Evolutionary conservation across 164 flowering plant species (phyloP), one percentile per base, ranked within the genome.

Genomic region (Brasenia schreberi): DNA sequence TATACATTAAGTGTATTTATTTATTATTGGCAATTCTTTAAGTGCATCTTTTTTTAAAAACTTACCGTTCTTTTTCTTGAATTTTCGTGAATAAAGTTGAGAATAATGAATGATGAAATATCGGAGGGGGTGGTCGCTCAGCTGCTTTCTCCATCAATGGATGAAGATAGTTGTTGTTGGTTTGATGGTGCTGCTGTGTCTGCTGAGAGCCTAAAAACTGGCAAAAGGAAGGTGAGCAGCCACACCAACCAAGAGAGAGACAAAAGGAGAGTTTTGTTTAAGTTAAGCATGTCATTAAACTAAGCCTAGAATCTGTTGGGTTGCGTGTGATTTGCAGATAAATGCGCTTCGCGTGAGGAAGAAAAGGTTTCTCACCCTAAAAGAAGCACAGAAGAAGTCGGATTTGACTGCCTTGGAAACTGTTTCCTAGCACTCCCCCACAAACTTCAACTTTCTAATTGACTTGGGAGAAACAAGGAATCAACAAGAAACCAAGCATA

Each of bases 141-240:
- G 1, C 56, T 9, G 56, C 56, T 9, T 49, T 49, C 56, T 1
- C 4, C 56, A 49, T 9, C 56, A 49, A 9, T 14, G 16, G 10
- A 9, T 9, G 56, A 49, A 49, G 56, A 49, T 49, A 0, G 56
- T 49, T 49, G 53, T 23, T 23, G 56, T 49, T 49, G 56, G 56
- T 49, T 49, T 49, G 56, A 9, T 49, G 56, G 56, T 49, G 16
- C 16, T 14, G 56, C 56, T 49, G 56, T 14, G 12, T 14, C 56
- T 33, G 39, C 39, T 33, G 39, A 33, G 39, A 33, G 56, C 12
- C 56, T 49, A 2, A 49, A 69, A 61, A 7, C 61, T 65, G 61
- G 59, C 52, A 65, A 61, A 65, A 45, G 60, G 68, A 70, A 59
- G 68, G 64, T 65, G 68, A 70, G 61, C 65, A 45, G 61, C 52